Evolutionary conservation across 2,329 filamentous ascomycete species (phyloP), one percentile per base, ranked within the genome.

Genomic region (Ophiocordyceps camponoti-saundersi): DNA sequence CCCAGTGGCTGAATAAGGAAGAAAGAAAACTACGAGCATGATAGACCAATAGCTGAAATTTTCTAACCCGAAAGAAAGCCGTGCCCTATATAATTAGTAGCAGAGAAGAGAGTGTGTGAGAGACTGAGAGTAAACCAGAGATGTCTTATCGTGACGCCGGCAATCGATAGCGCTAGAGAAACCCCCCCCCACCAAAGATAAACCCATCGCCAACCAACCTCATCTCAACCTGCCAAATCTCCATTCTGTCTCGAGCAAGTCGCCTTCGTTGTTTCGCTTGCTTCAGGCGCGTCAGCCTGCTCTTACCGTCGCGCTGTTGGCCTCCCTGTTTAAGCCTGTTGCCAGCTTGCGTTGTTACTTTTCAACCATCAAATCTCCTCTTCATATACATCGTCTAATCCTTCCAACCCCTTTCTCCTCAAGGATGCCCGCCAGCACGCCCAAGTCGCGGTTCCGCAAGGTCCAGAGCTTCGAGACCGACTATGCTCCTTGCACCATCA

Each of bases 401-500:
- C 53, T 46, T 53, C 49, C 45, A 46, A 49, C 47, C 47, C 48
- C 52, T 55, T 46, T 21, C 29, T 13, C n/a, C 36, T 23, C 42
- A 34, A 49, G 26, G 20, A 84, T 84, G 80, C 66, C 75, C 48
- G 65, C 73, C 36, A 60, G 68, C 55, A 57, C 60, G 46, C 61
- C 69, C 46, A 66, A 65, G 48, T 65, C 71, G 44, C 76, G 81
- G 57, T 96, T 96, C 66, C 85, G 81, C 61, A 83, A 81, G 56
- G 71, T 95, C 44, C 87, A 95, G 60, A 80, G 77, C 58, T 95
- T 98, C 67, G 75, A 83, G 53, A 82, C 85, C 8, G 85, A 95
- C 60, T 98, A 95, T 68, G 87, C 89, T 13, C 85, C 89, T 12
- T 84, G 84, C 52, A 79, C 75, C 47, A 84, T 98, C 63, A 90